These are phyloP conservation scores for Erythrophleum fordii DNA, from an alignment of 306 rosid species.

Conservation along the genomic window DNA sequence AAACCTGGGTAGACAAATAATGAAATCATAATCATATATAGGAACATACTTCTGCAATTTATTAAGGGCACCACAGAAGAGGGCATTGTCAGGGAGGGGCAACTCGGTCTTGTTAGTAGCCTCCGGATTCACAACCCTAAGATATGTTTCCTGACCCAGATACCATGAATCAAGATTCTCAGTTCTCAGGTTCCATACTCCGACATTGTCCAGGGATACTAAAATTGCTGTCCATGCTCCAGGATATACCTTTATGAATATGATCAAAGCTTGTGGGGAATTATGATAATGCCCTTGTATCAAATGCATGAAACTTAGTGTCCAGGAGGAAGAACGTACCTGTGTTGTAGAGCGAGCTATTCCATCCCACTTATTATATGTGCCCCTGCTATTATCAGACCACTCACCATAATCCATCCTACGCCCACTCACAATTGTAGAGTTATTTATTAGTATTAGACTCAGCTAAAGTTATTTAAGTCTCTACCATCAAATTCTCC, in stretches of 20 bases:
- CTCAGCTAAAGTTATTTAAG: too few species aligned
- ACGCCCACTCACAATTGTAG: constrained; percentile 16
- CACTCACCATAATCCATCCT: constrained; percentile 99
- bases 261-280: background rate
- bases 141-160: constrained; percentile 96
- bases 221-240: constrained; percentile 96
- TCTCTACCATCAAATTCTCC: too few species aligned
- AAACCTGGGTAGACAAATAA: background rate
- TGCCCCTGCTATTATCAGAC: constrained; percentile 94
- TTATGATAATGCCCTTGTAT: background rate
- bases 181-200: constrained; percentile 89
- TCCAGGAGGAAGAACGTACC: constrained; percentile 49
- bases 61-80: constrained; percentile 76
- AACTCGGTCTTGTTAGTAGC: constrained; percentile 90
- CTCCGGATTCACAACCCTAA: constrained; percentile 85
- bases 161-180: constrained; percentile 97
- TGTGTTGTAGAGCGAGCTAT: constrained; percentile 86
- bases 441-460: background rate
- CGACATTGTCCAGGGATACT: constrained; percentile 92
- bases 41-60: constrained; percentile 74
- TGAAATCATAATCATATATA: background rate
- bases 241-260: constrained; percentile 73
- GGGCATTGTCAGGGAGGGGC: constrained; percentile 82
- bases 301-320: background rate
- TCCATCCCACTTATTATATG: constrained; percentile 99